phyloP scores from a whole-genome alignment of 495 filamentous ascomycete species.

The Diplogelasinospora grovesii region DNA sequence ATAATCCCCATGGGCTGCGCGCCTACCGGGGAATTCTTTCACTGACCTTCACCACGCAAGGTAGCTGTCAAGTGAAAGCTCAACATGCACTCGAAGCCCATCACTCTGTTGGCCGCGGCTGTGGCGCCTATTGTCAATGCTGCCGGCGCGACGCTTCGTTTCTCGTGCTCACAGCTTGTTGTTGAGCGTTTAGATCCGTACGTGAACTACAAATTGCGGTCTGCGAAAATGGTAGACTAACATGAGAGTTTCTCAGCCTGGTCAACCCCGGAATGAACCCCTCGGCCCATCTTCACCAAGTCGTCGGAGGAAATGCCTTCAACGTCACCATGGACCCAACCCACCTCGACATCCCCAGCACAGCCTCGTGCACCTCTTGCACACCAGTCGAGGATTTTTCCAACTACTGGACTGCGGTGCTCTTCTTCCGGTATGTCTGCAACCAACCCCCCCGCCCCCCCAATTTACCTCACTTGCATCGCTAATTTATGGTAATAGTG shows the following conservation, averaged over 20 bases:
- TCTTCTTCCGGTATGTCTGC: too few relatives aligned
- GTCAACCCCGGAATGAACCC: constrained; percentile 9
- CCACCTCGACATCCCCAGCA: constrained; percentile 16
- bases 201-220: neutral
- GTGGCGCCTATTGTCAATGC: neutral
- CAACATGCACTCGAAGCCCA: neutral
- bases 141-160: constrained; percentile 50
- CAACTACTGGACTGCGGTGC: constrained; percentile 39
- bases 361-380: constrained; percentile 26
- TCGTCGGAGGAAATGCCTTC: constrained; percentile 29
- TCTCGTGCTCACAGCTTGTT: constrained; percentile 39
- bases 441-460: too few relatives aligned
- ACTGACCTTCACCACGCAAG: too few relatives aligned
- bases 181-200: constrained; percentile 12
- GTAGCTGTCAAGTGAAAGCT: too few relatives aligned
- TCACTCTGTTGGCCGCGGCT: neutral
- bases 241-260: constrained; percentile 4
- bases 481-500: too few relatives aligned
- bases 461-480: too few relatives aligned
- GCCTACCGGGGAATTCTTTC: too few relatives aligned
- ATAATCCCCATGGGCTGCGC: too few relatives aligned
- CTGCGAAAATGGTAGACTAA: too few relatives aligned
- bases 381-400: constrained; percentile 25
- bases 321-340: constrained; percentile 21
- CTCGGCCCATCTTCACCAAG: constrained; percentile 16